phyloP scores from a whole-genome alignment of 2,329 filamentous ascomycete genomes.

The Colletotrichum neosansevieriae region DNA sequence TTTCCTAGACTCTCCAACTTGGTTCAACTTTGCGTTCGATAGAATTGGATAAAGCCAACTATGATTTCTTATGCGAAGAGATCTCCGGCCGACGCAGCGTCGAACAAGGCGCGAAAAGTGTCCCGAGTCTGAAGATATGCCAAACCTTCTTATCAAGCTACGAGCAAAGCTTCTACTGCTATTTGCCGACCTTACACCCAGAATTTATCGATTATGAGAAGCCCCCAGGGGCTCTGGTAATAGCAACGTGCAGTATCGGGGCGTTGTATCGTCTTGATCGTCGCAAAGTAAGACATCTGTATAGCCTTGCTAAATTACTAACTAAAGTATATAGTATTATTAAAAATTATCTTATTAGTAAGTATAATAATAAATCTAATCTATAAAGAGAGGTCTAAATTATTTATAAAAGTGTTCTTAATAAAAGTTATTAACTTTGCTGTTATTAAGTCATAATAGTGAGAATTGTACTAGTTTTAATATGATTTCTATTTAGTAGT shows the following conservation, averaged over 20 bases:
- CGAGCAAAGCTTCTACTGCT: conserved; percentile 2
- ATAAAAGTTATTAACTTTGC: too few relatives aligned
- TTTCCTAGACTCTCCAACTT: neutral
- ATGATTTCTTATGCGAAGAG: neutral
- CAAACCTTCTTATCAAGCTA: conserved; percentile 4
- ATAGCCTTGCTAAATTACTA: neutral
- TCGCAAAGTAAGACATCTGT: neutral
- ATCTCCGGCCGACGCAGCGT: neutral
- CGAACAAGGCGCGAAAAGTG: neutral
- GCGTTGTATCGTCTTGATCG: conserved; percentile 7
- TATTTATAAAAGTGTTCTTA: too few relatives aligned
- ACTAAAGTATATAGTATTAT: too few relatives aligned
- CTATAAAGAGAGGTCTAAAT: too few relatives aligned
- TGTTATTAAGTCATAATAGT: too few relatives aligned
- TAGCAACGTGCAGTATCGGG: conserved; percentile 16
- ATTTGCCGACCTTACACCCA: neutral
- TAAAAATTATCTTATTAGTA: too few relatives aligned
- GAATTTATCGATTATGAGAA: neutral
- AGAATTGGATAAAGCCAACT: neutral
- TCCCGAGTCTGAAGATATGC: neutral
- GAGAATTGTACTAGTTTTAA: too few relatives aligned
- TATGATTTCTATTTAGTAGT: too few relatives aligned
- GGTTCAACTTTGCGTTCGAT: neutral
- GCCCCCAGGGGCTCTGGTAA: neutral
- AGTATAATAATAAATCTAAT: too few relatives aligned